A percentile compares a stretch with the other conserved stretches of the same genome.
Evolutionary conservation across 768 basidiomycete species (phyloP).

Genomic region (Thelephora ganbajun): DNA sequence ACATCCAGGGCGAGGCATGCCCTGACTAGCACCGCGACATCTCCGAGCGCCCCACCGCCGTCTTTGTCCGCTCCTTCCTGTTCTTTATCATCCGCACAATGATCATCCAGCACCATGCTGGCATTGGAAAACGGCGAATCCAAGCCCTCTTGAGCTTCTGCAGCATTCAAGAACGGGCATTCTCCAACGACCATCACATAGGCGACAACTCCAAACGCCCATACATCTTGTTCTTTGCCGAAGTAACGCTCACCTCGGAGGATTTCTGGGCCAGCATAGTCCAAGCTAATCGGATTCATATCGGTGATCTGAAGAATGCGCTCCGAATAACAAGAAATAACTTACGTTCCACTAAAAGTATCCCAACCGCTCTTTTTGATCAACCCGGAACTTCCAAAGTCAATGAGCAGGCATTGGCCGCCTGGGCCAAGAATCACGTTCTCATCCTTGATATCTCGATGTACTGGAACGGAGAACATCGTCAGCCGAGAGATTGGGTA

Average conservation of each 20-base stretch:
- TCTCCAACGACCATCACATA: constrained; percentile 90
- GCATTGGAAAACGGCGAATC: constrained; percentile 63
- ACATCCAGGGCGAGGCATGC: constrained; percentile 79
- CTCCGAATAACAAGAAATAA: constrained; percentile 10
- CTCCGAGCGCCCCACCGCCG: constrained; percentile 72
- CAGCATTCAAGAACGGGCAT: constrained; percentile 83
- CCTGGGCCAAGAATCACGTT: constrained; percentile 76
- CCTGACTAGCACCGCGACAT: constrained; percentile 73
- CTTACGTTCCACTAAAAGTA: constrained; percentile 87
- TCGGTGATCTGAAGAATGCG: constrained; percentile 1
- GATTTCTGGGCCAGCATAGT: constrained; percentile 96
- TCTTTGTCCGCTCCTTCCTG: constrained; percentile 65
- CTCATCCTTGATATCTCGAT: constrained; percentile 97
- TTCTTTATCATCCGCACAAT: constrained; percentile 64
- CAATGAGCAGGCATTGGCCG: constrained; percentile 84
- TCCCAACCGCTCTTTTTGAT: constrained; percentile 81
- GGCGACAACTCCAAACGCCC: constrained; percentile 95
- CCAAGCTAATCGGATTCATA: constrained; percentile 35
- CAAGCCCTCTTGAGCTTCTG: constrained; percentile 81
- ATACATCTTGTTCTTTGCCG: constrained; percentile 95
- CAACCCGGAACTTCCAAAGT: constrained; percentile 89
- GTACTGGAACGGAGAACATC: constrained; percentile 35
- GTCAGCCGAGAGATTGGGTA: constrained; percentile 2
- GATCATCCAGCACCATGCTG: constrained; percentile 64
- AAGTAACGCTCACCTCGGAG: constrained; percentile 87